phyloP scores from a whole-genome alignment of 2,329 filamentous ascomycete genomes.

The Pestalotiopsis sp. region DNA sequence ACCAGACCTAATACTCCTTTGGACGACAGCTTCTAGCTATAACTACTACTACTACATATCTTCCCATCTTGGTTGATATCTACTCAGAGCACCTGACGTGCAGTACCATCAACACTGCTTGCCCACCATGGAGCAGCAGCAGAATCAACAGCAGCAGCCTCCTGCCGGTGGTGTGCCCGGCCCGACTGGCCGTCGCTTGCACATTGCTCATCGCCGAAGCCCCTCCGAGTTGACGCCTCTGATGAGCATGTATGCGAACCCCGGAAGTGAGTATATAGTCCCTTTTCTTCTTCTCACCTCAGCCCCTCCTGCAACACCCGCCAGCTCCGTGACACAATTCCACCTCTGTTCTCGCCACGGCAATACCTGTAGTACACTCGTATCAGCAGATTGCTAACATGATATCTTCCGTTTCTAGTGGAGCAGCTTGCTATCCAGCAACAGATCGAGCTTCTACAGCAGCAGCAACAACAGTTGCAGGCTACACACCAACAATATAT shows the following conservation, averaged over 20 bases:
- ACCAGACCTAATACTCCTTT: not conserved
- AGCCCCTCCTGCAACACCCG: not conserved
- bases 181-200: conserved; percentile 83
- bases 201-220: conserved; percentile 96
- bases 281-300: conserved; percentile 6
- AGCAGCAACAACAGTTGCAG: conserved; percentile 97
- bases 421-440: conserved; percentile 97
- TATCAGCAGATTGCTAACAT: not conserved
- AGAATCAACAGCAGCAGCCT: conserved; percentile 45
- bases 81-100: conserved; percentile 49
- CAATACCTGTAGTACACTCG: not conserved
- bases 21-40: not conserved
- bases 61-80: conserved; percentile 8
- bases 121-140: conserved; percentile 38
- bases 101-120: conserved; percentile 33
- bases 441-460: conserved; percentile 95
- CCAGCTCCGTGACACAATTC: not conserved
- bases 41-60: conserved; percentile 1
- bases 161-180: conserved; percentile 62
- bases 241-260: conserved; percentile 84
- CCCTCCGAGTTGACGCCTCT: conserved; percentile 95
- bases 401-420: conserved; percentile 54
- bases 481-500: conserved; percentile 96
- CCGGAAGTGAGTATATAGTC: conserved; percentile 56
- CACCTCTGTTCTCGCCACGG: not conserved